These are phyloP conservation scores for Nothophaeocryptopus gaeumannii DNA, from an alignment of 2,329 filamentous ascomycete genomes.

Conservation along the genomic window DNA sequence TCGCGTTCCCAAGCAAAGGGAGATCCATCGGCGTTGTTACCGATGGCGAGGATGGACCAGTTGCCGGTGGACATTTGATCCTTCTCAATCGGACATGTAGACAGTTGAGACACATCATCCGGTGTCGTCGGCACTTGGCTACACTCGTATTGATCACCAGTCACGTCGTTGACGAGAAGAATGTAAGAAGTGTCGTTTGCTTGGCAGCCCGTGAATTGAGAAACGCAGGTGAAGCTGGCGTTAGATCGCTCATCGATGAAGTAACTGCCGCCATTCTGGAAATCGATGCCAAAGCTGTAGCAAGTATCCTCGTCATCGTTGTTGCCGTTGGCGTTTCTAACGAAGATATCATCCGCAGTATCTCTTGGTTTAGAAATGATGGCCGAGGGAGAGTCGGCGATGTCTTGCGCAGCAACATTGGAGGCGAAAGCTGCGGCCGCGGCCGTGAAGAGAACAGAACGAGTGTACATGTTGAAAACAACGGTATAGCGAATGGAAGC, in stretches of 20 bases:
- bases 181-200: constrained; percentile 42
- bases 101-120: constrained; percentile 38
- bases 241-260: constrained; percentile 46
- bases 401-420: neutral
- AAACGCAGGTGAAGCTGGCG: constrained; percentile 44
- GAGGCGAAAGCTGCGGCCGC: constrained; percentile 2
- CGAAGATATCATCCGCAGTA: too few relatives aligned
- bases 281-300: constrained; percentile 39
- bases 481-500: too few relatives aligned
- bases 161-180: constrained; percentile 39
- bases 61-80: constrained; percentile 44
- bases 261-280: constrained; percentile 43
- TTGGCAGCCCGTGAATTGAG: constrained; percentile 45
- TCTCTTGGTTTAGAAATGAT: too few relatives aligned
- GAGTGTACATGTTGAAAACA: constrained; percentile 1
- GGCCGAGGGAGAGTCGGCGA: too few relatives aligned
- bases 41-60: constrained; percentile 44
- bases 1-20: constrained; percentile 48
- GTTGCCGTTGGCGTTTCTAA: constrained; percentile 6
- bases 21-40: constrained; percentile 44
- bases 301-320: constrained; percentile 20
- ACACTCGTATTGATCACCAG: constrained; percentile 36
- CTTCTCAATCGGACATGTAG: constrained; percentile 45
- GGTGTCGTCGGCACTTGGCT: constrained; percentile 41
- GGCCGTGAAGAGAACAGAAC: constrained; percentile 1